phyloP scores from a whole-genome alignment of 768 basidiomycete species.

The Clathrus columnatus region DNA sequence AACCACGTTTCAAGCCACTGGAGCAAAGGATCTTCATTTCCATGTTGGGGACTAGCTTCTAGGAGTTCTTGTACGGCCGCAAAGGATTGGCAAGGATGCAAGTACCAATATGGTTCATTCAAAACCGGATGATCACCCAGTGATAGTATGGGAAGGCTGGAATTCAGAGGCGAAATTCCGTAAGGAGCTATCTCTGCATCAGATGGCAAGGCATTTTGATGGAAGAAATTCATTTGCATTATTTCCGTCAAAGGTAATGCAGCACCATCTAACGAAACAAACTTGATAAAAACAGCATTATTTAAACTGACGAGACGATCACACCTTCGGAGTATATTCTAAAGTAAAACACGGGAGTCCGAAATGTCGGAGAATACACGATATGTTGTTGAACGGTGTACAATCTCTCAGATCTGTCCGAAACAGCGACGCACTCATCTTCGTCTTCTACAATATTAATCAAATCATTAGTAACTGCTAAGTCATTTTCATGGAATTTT shows the following conservation, averaged over 20 bases:
- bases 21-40: conserved; percentile 24
- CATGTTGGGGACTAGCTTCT: conserved; percentile 30
- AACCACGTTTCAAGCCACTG: conserved; percentile 74
- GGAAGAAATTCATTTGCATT: conserved; percentile 52
- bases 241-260: conserved; percentile 52
- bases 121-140: conserved; percentile 82
- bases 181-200: conserved; percentile 41
- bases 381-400: conserved; percentile 48
- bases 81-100: conserved; percentile 80
- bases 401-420: conserved; percentile 17
- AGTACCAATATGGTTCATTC: conserved; percentile 69
- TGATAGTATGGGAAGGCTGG: conserved; percentile 68
- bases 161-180: conserved; percentile 40
- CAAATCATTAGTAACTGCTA: neutral
- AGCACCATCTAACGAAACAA: conserved; percentile 44
- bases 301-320: conserved; percentile 31
- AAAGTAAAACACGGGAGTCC: conserved; percentile 81
- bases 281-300: conserved; percentile 12
- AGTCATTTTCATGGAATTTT: neutral
- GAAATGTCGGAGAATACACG: conserved; percentile 70
- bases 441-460: conserved; percentile 14
- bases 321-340: conserved; percentile 56
- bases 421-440: conserved; percentile 34
- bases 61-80: conserved; percentile 62
- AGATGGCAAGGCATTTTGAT: conserved; percentile 31